phyloP scores from a whole-genome alignment of 163 green algal genomes.

The Scenedesmus sp. region DNA sequence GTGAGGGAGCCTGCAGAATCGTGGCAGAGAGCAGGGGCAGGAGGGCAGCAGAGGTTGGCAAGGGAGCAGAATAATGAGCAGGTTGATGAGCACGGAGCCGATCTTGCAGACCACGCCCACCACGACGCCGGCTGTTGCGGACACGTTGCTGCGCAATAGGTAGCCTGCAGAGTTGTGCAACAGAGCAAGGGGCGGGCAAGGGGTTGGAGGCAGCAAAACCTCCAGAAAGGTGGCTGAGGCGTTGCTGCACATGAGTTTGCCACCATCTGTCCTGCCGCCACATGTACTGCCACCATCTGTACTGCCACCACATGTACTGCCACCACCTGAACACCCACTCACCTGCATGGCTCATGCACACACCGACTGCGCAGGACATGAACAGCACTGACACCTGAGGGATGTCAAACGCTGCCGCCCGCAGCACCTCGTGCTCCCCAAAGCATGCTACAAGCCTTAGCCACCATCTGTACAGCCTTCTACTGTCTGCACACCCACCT shows the following conservation, averaged over 20 bases:
- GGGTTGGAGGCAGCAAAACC: too few relatives aligned
- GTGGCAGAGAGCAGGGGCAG: slow-evolving; percentile 23
- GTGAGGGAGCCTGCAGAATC: too few relatives aligned
- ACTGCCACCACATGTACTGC: too few relatives aligned
- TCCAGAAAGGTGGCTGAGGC: too few relatives aligned
- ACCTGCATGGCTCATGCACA: slow-evolving; percentile 74
- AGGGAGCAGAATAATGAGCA: slow-evolving; percentile 83
- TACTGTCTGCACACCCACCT: too few relatives aligned
- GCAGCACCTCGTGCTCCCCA: slow-evolving; percentile 47
- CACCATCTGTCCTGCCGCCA: too few relatives aligned
- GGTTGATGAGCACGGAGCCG: slow-evolving; percentile 74
- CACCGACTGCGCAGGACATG: slow-evolving; percentile 67
- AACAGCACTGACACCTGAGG: slow-evolving; percentile 49
- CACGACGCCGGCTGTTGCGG: slow-evolving; percentile 80
- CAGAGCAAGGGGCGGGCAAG: too few relatives aligned
- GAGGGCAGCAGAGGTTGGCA: slow-evolving; percentile 57
- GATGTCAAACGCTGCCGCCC: slow-evolving; percentile 10
- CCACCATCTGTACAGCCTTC: too few relatives aligned
- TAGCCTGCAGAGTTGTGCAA: not conserved
- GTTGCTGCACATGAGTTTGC: too few relatives aligned
- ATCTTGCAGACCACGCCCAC: slow-evolving; percentile 87
- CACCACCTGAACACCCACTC: not conserved
- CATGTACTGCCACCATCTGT: too few relatives aligned
- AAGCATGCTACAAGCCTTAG: too few relatives aligned
- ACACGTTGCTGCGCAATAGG: slow-evolving; percentile 65